A percentile compares a stretch with the other conserved stretches of the same genome.
phyloP scores from a whole-genome alignment of 495 filamentous ascomycete species.

The Penicillium cataractarum region DNA sequence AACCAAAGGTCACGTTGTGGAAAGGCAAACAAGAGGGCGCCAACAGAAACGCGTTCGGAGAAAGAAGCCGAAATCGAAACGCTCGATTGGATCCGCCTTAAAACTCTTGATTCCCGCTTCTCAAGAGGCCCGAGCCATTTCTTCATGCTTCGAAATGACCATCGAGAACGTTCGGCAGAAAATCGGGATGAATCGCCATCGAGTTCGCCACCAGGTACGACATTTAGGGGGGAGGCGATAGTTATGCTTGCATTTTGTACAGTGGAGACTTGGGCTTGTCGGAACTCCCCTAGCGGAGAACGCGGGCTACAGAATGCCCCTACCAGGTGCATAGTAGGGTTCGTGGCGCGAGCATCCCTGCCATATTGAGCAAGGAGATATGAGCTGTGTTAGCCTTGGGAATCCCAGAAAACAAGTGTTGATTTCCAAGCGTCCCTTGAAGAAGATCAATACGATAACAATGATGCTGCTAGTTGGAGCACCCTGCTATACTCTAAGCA shows the following conservation, averaged over 20 bases:
- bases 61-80: neutral
- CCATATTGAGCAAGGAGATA: neutral
- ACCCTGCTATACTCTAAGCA: neutral
- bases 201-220: neutral
- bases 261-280: constrained; percentile 6
- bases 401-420: too few species aligned
- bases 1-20: neutral
- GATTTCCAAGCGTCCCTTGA: too few species aligned
- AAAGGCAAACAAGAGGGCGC: neutral
- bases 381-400: neutral
- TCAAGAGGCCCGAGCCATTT: neutral
- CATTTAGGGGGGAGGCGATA: neutral
- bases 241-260: neutral
- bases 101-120: neutral
- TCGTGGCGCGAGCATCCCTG: neutral
- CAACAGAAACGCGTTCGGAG: neutral
- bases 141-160: neutral
- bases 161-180: neutral
- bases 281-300: constrained; percentile 10
- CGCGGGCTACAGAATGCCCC: constrained; percentile 1
- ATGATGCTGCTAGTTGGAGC: neutral
- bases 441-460: neutral
- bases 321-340: neutral
- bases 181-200: neutral
- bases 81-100: neutral